Evolutionary conservation across 75 land plant genomes (phyloP), one percentile per base, ranked within the genome.

Genomic region (Cupressus sempervirens): DNA sequence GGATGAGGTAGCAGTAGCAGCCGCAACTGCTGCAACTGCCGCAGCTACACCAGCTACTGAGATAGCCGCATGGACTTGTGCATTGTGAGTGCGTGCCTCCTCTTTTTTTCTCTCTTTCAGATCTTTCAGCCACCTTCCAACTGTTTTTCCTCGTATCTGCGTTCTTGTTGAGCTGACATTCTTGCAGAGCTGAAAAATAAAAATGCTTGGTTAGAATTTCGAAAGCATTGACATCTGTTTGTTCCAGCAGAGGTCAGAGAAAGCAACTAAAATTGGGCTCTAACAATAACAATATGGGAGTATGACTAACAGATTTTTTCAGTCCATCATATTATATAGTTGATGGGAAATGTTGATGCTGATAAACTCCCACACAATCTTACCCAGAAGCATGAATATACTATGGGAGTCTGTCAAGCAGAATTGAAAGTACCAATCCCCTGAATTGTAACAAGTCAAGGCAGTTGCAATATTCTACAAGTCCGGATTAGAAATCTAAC

Each of bases 11-110:
- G 48, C 84, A 29, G 89, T 48, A 29, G 89, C 91, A 16, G 98
- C 91, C 1, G 94, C 90, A 41, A 95, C 84, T 43, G 98, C 98
- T 15, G 98, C 98, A 32, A 96, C 91, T 12, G 97, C 96, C 7
- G 98, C 94, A 3, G 98, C 98, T 73, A 96, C 98, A 0, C 97
- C 98, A 23, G 97, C 98, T 35, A 96, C 96, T 0, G 98, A 92
- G 20, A 91, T 89, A 11, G 98, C 95, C 9, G 98, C 98, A 84
- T 96, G 97, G 36, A 93, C 77, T 35, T 93, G 95, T 1, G 97
- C 96, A 80, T 90, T 92, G 48, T 91, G 92, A 36, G 92, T 79
- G 70, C 98, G 84, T 35, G 79, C 82, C 50, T 90, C 93, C 82
- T 91, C 94, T 77, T 92, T 94, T 86, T 89, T 93, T 84, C 84